phyloP scores from a whole-genome alignment of 352 stramenopile species.

The Aphanomyces astaci region DNA sequence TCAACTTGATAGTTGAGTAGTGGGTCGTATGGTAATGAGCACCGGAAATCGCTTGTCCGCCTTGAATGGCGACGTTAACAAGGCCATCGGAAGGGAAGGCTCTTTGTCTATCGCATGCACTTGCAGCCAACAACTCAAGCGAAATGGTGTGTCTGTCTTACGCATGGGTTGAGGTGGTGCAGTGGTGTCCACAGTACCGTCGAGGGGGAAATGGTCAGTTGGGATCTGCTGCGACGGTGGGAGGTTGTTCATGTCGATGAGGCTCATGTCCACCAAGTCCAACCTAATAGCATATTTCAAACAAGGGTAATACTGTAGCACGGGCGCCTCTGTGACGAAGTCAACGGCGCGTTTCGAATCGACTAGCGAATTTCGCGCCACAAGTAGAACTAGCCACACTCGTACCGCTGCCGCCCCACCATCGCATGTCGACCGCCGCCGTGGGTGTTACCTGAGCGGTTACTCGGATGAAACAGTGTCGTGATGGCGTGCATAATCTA shows the following conservation, averaged over 20 bases:
- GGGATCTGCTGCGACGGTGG: conserved; percentile 50
- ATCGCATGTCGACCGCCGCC: background rate
- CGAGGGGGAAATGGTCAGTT: conserved; percentile 32
- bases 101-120: too few species aligned
- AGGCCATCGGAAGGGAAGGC: background rate
- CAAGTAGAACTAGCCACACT: background rate
- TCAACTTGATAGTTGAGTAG: too few species aligned
- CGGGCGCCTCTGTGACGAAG: too few species aligned
- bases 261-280: conserved; percentile 4
- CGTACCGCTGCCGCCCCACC: background rate
- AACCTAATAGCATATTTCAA: too few species aligned
- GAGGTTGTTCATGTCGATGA: conserved; percentile 44
- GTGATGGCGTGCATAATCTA: conserved; percentile 13
- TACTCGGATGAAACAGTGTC: background rate
- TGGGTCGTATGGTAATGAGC: too few species aligned
- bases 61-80: background rate
- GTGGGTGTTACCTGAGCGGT: background rate
- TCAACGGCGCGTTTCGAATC: too few species aligned
- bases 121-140: too few species aligned
- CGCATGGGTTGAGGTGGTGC: background rate
- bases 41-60: conserved; percentile 3
- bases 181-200: background rate
- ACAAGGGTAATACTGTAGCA: too few species aligned
- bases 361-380: too few species aligned
- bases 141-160: background rate